Conservation (phyloP, 176 grass and related monocot species). For the Tillandsia fasciculata region DNA sequence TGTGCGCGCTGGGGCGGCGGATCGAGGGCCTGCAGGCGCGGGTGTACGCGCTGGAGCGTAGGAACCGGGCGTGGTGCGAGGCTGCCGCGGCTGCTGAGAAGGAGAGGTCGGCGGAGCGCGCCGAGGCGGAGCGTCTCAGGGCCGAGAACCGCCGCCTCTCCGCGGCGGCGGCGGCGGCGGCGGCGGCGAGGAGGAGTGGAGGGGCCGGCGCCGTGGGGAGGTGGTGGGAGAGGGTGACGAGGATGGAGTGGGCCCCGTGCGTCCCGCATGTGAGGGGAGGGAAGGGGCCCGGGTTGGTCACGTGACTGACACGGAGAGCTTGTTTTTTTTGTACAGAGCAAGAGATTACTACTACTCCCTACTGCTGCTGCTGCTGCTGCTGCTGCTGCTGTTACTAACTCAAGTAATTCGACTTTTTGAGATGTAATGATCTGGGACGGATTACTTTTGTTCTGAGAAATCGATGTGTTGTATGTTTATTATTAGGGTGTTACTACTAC, state of each 20-base stretch:
- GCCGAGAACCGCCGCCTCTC: conserved; percentile 38
- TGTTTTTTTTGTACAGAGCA: too few relatives aligned
- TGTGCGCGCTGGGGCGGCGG: conserved; percentile 60
- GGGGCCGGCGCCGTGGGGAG: neutral
- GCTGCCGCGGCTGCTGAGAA: conserved; percentile 41
- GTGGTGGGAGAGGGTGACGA: conserved; percentile 45
- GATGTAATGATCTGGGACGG: too few relatives aligned
- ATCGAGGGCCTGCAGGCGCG: conserved; percentile 72
- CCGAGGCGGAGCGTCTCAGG: conserved; percentile 47
- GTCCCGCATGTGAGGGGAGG: conserved; percentile 1
- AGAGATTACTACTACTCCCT: too few relatives aligned
- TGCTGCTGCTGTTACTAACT: too few relatives aligned
- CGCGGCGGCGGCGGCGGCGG: neutral
- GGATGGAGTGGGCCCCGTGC: conserved; percentile 55
- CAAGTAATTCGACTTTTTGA: too few relatives aligned
- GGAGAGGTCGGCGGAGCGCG: conserved; percentile 18
- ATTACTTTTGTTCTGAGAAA: too few relatives aligned
- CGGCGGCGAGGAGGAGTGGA: conserved; percentile 2
- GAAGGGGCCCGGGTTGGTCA: neutral
- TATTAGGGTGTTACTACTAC: too few relatives aligned
- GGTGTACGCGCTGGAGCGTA: conserved; percentile 69
- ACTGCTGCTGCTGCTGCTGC: too few relatives aligned
- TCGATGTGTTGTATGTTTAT: too few relatives aligned
- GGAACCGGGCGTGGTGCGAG: conserved; percentile 69
- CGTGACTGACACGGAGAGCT: too few relatives aligned